Evolutionary conservation across 2,329 filamentous ascomycete species (phyloP).

Genomic region (Fusarium sp.): DNA sequence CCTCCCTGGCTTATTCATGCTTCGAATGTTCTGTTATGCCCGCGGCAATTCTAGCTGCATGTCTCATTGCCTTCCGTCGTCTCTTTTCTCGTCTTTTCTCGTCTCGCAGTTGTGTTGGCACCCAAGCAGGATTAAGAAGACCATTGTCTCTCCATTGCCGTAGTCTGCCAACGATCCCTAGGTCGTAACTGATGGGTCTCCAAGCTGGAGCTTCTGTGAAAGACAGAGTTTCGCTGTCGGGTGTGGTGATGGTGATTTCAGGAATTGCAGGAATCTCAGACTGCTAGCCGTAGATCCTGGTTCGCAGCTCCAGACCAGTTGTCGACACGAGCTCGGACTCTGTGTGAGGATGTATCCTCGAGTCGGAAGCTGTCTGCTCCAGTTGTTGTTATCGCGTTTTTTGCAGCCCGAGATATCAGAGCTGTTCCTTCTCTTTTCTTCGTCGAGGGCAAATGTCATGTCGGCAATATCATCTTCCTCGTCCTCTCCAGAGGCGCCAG

Average conservation of each 20-base stretch:
- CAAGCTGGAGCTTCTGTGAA: neutral
- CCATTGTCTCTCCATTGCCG: neutral
- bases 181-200: neutral
- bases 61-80: neutral
- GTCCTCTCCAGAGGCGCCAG: neutral
- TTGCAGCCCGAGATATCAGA: too few relatives aligned
- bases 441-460: too few relatives aligned
- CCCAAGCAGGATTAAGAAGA: neutral
- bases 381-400: too few relatives aligned
- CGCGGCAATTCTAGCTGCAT: neutral
- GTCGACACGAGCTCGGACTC: neutral
- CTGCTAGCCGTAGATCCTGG: neutral
- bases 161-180: neutral
- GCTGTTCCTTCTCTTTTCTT: too few relatives aligned
- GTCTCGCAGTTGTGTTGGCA: neutral
- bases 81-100: neutral
- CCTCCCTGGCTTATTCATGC: neutral
- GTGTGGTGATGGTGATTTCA: neutral
- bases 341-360: neutral
- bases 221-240: neutral
- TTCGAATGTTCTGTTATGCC: neutral
- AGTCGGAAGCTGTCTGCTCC: neutral
- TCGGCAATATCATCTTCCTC: too few relatives aligned
- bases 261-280: neutral
- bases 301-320: neutral